Evolutionary conservation across 352 stramenopile genomes (phyloP), one percentile per base, ranked within the genome.

Genomic region (Globisporangium heterothallicum): DNA sequence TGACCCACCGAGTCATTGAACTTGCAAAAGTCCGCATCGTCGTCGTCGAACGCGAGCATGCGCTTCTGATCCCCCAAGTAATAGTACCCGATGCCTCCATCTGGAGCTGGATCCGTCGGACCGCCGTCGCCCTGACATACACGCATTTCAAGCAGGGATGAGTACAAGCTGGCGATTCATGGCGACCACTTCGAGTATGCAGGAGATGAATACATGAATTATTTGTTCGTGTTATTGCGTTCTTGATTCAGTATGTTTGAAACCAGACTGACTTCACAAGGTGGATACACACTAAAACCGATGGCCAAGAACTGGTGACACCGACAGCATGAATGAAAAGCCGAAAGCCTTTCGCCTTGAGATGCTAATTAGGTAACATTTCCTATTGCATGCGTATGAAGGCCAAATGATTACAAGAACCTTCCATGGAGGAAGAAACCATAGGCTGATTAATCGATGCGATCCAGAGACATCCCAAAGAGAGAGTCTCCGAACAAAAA

Each of bases 381-480:
- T 82, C 24, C 64, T 92, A 36, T 92, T 70, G 81, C 81, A 92
- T 87, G 48, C 76, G 75, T 88, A 92, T 92, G 81, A 92, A 92
- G 78, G 81, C 81, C 81, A 87, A 56, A 74, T 88, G 78, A 84
- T 88, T 77, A 90, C 64, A 26, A 56, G 45, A 21, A 42, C 45
- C 61, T 29, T 42, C 14, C 29, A 35, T 26, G 53, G 22, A 42
- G 45, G 53, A 58, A 53, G 34, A 42, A 77, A 88, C 83, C 77
- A 84, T 65, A 82, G 81, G 81, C 81, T 92, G 81, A 92, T 92
- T 90, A 92, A 90, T 92, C 76, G 81, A 87, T 92, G 81, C 81
- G 64, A 34, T 38, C 26, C 45, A 6, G 61, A 38, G 14, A 13
- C 14, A 9, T 24, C 2, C 12, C 29, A 26, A 14, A 9, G 6